Percentiles rank a stretch among this genome's conserved stretches.
Conservation (phyloP, 495 filamentous ascomycete genomes). For the Sporormia fimetaria region DNA sequence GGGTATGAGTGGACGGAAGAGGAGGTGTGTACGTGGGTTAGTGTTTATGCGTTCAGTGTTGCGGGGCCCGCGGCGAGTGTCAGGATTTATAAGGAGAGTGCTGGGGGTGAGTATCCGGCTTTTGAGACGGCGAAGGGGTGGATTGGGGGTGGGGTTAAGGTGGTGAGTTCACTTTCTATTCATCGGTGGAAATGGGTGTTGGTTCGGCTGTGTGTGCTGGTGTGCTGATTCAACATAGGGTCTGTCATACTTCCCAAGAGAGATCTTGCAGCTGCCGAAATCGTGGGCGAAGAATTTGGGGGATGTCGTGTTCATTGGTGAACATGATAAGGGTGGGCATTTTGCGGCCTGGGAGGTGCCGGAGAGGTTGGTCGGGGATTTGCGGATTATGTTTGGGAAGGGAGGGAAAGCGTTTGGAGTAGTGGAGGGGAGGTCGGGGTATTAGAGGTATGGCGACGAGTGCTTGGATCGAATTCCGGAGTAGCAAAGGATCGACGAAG, state of each 20-base stretch:
- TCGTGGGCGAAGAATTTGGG: constrained; percentile 14
- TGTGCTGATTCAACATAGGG: no score
- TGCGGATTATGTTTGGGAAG: constrained; percentile 22
- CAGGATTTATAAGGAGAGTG: constrained; percentile 40
- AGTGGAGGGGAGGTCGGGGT: constrained; percentile 14
- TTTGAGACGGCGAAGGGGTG: constrained; percentile 2
- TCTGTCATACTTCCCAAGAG: constrained; percentile 19
- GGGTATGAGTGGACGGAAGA: constrained; percentile 44
- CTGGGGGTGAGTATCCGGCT: constrained; percentile 19
- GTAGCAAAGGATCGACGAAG: no score
- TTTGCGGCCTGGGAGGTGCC: constrained; percentile 25
- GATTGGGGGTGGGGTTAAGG: constrained; percentile 1
- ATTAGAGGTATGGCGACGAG: no score
- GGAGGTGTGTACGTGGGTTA: constrained; percentile 45
- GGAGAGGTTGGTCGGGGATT: constrained; percentile 15
- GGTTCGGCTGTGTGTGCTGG: no score
- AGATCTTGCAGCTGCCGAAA: no score
- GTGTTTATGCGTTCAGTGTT: constrained; percentile 42
- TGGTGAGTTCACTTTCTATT: no score
- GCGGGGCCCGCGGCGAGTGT: constrained; percentile 40
- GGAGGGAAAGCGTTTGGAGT: constrained; percentile 14
- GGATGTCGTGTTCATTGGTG: constrained; percentile 18
- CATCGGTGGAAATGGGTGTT: no score
- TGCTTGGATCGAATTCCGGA: no score
- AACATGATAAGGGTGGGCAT: constrained; percentile 21